Base-by-base conservation (phyloP, 352 stramenopile species). In the Phytopythium aichiense region DNA sequence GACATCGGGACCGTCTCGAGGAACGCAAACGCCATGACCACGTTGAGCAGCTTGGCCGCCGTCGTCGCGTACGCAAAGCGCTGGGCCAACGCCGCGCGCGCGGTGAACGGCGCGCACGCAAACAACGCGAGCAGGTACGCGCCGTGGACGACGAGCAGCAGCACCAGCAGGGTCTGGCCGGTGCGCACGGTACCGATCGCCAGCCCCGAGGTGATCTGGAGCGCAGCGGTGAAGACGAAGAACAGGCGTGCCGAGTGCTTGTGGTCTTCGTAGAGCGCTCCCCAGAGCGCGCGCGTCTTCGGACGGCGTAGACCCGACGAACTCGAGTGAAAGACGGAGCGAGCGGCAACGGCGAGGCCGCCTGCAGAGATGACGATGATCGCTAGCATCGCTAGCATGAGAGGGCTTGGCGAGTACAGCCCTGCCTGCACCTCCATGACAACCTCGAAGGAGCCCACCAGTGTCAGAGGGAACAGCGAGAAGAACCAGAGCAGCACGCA, bases 401-500 rank as follows among this genome's bases (percentile, higher is more conserved):
- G 51, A 15, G 58, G 57, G 23, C 61, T 64, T 0, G 61, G 40
- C 7, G 62, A 56, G 12, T 73, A 40, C 23, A 62, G 28, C 0
- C 64, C 37, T 0, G 69, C 45, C 43, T 79, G 67, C 18, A 79
- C 64, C 61, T 87, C 74, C 79, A 88, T 91, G 25, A 61, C 73
- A 18, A 84, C 79, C 37, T 87, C 81, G 54, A 81, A 88, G 37
- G 73, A 71, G 2, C 68, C 67, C 8, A 79, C 65, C 56, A 87
- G 67, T 22, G 62, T 76, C 23, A 89, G 58, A 5, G 81, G 79
- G 13, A 86, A 79, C 3, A 88, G 42, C 18, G 64, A 63, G 48
- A 87, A 81, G 63, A 78, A 77, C 74, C 76, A 85, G 4, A 88
- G 40, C 2, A 91, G 60, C 43, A 81, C 59, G 15, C 64, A 69